Evolutionary conservation across 768 basidiomycete genomes (phyloP).

Genomic region (Lentinula aciculospora): DNA sequence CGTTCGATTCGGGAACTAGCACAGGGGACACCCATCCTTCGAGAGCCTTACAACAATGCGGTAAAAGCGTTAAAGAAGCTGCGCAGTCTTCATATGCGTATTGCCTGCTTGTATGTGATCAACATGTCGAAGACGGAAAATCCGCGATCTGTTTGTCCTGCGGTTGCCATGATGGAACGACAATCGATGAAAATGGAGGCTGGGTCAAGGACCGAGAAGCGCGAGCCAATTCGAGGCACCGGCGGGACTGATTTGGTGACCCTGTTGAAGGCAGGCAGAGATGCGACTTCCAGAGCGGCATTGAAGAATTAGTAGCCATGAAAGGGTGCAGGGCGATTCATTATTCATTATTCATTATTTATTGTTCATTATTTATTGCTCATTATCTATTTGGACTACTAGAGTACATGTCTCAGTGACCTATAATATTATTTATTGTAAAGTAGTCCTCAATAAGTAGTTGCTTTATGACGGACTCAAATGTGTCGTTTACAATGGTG

Average conservation of each 20-base stretch:
- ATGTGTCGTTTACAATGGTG: too few species aligned
- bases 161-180: slow-evolving; percentile 48
- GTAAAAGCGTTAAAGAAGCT: slow-evolving; percentile 77
- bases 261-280: slow-evolving; percentile 85
- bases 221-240: slow-evolving; percentile 70
- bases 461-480: too few species aligned
- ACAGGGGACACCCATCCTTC: slow-evolving; percentile 47
- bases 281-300: slow-evolving; percentile 70
- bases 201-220: slow-evolving; percentile 13
- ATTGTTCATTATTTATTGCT: neutral
- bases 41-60: slow-evolving; percentile 74
- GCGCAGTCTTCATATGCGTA: slow-evolving; percentile 83
- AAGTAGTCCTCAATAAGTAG: too few species aligned
- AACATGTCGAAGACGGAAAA: slow-evolving; percentile 63
- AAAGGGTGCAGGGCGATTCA: neutral
- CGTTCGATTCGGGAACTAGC: slow-evolving; percentile 63
- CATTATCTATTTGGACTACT: too few species aligned
- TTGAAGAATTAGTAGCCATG: slow-evolving; percentile 31
- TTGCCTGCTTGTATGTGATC: slow-evolving; percentile 85
- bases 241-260: slow-evolving; percentile 82
- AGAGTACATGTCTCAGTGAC: too few species aligned
- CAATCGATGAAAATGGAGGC: slow-evolving; percentile 34
- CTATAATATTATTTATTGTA: too few species aligned
- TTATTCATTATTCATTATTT: neutral
- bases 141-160: slow-evolving; percentile 45